Conservation (phyloP, 1,284 basidiomycete species). For the Rhodotorula sp. region DNA sequence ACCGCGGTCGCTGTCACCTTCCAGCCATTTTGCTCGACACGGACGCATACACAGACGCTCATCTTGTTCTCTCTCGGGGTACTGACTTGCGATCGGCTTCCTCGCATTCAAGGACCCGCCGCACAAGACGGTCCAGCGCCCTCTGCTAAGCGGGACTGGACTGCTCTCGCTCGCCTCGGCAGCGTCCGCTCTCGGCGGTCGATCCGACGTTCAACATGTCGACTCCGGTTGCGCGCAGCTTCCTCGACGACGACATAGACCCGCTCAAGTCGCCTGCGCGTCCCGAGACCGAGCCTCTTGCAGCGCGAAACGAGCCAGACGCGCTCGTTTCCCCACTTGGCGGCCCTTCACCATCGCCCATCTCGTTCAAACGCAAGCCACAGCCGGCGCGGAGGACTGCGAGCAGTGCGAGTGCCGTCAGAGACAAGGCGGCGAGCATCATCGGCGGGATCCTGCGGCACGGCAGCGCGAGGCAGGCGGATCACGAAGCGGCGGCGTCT, state of each 20-base stretch:
- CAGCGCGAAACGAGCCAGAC: background rate
- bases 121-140: no score
- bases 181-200: background rate
- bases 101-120: no score
- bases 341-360: conserved; percentile 8
- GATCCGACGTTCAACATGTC: conserved; percentile 5
- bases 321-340: background rate
- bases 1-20: no score
- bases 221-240: conserved; percentile 9
- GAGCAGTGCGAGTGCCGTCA: background rate
- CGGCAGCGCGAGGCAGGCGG: background rate
- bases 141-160: no score
- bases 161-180: no score
- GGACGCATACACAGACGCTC: no score
- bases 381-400: conserved; percentile 3
- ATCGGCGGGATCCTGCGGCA: conserved; percentile 22
- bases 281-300: background rate
- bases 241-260: conserved; percentile 8
- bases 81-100: no score
- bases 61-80: no score
- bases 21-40: no score
- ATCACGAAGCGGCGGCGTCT: background rate
- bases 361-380: conserved; percentile 32
- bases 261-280: conserved; percentile 1
- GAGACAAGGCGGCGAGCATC: conserved; percentile 7